These are phyloP conservation scores for Pulicaria dysenterica DNA, from an alignment of 129 eudicot species.

Conservation along the genomic window DNA sequence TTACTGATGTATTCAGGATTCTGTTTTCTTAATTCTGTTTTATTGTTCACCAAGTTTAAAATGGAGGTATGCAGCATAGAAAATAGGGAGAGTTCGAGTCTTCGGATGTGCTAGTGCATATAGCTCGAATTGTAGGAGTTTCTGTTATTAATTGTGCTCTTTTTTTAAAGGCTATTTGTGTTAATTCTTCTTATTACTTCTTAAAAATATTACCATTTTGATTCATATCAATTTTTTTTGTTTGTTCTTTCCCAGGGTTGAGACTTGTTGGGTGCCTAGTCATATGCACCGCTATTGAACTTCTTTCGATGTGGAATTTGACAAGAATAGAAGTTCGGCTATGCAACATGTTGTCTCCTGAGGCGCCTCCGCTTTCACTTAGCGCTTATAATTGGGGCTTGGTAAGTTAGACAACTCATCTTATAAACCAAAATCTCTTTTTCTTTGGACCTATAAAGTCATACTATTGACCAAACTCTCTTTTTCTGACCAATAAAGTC, in stretches of 20 bases:
- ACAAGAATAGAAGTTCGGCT: constrained; percentile 91
- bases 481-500: neutral
- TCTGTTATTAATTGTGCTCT: too few species aligned
- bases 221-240: neutral
- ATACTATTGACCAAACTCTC: neutral
- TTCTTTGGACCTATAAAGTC: neutral
- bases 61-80: too few species aligned
- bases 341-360: constrained; percentile 93
- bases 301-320: constrained; percentile 97
- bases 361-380: constrained; percentile 89
- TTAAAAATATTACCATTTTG: too few species aligned
- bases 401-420: constrained; percentile 47
- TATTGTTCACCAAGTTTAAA: too few species aligned
- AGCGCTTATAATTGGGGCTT: constrained; percentile 87
- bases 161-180: too few species aligned
- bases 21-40: too few species aligned
- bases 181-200: too few species aligned
- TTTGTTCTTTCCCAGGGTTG: constrained; percentile 53
- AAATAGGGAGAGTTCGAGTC: too few species aligned
- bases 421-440: neutral
- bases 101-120: too few species aligned
- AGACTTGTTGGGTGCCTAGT: constrained; percentile 51
- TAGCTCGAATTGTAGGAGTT: too few species aligned
- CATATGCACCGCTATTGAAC: constrained; percentile 67
- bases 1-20: too few species aligned